Evolutionary conservation across 805 yeast genomes (phyloP), one percentile per base, ranked within the genome.

Genomic region (Wickerhamomyces bovis): DNA sequence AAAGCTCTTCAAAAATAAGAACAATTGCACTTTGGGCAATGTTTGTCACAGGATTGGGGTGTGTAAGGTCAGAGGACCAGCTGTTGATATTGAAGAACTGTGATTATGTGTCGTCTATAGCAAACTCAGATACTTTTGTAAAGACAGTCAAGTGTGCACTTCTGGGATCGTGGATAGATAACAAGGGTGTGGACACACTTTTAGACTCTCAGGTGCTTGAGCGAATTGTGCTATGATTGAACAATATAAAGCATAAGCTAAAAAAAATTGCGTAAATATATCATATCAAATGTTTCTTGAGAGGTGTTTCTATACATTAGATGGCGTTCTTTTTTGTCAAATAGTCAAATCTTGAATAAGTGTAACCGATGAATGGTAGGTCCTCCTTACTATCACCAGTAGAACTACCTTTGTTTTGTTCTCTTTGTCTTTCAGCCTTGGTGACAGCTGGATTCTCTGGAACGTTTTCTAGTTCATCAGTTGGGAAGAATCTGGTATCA

Each of bases 401-500:
- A 35, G 66, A 68, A 25, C 56, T 63, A 40, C 66, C 65, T 58
- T 44, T 50, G 35, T 48, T 51, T 20, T 67, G 73, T 49, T 80
- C 85, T 53, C 82, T 73, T 61, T 77, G 84, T 57, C 77, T 76
- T 56, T 83, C 83, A 26, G 89, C 89, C 61, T 72, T 75, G 61
- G 77, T 74, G 62, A 77, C 70, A 5, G 83, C 83, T 12, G 96
- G 96, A 41, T 88, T 81, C 59, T 90, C 97, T 2, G 98, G 96
- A 44, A 92, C 89, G 59, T 87, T 88, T 65, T 92, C 97, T 59
- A 92, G 73, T 62, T 92, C 99, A 64, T 92, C 98, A 2, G 96
- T 89, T 38, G 99, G 98, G 89, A 94, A 94, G 72, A 92, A 92
- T 57, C 97, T 76, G 0, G 99, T 94, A 65, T 94, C 99, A 6